Conservation (phyloP, 2,329 filamentous ascomycete species). For the Beauveria caledonica region DNA sequence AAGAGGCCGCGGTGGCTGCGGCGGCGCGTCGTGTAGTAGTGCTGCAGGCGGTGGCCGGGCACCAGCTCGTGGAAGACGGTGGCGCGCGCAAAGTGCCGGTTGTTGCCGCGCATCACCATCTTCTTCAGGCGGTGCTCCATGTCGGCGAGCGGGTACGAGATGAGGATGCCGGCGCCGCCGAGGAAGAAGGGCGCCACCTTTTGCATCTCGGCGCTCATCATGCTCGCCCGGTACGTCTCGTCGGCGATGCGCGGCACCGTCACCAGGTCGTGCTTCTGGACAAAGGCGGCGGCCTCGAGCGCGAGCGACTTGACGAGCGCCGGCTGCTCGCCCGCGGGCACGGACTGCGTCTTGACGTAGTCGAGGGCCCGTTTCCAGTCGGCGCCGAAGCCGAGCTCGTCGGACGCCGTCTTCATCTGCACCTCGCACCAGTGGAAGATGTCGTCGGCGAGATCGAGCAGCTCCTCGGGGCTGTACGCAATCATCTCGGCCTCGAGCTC, state of each 20-base stretch:
- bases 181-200: slow-evolving; percentile 53
- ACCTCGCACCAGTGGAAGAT: slow-evolving; percentile 48
- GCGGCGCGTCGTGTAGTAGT: slow-evolving; percentile 38
- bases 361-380: slow-evolving; percentile 47
- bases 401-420: slow-evolving; percentile 45
- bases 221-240: slow-evolving; percentile 46
- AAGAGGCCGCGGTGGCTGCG: slow-evolving; percentile 44
- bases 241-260: slow-evolving; percentile 46
- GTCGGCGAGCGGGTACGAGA: slow-evolving; percentile 45
- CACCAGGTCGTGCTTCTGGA: slow-evolving; percentile 44
- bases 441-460: slow-evolving; percentile 40
- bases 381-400: slow-evolving; percentile 36
- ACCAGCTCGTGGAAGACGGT: slow-evolving; percentile 57
- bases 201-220: slow-evolving; percentile 46
- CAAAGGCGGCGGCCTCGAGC: slow-evolving; percentile 42
- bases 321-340: slow-evolving; percentile 45
- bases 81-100: slow-evolving; percentile 46
- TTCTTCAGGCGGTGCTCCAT: slow-evolving; percentile 48
- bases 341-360: slow-evolving; percentile 45
- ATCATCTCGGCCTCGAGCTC: slow-evolving; percentile 51
- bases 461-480: slow-evolving; percentile 48
- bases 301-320: slow-evolving; percentile 43
- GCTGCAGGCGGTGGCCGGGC: slow-evolving; percentile 48
- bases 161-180: slow-evolving; percentile 43
- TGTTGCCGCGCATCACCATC: slow-evolving; percentile 54